Evolutionary conservation across 768 basidiomycete species (phyloP).

Genomic region (Psilocybe sp.): DNA sequence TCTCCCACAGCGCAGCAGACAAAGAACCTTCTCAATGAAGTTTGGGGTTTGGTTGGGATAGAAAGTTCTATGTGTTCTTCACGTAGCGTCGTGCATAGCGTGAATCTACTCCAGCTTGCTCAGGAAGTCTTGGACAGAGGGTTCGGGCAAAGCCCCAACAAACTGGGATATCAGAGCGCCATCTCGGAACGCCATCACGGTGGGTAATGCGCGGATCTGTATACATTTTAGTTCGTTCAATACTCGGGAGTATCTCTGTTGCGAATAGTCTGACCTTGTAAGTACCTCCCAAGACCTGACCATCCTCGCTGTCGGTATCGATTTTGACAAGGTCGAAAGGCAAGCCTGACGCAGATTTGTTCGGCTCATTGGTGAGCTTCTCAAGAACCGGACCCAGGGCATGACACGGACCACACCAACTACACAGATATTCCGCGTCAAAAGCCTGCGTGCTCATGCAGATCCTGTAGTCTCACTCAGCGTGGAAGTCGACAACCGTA

Average conservation of each 20-base stretch:
- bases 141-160: conserved; percentile 52
- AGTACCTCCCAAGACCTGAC: conserved; percentile 45
- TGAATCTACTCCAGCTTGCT: conserved; percentile 29
- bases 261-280: conserved; percentile 39
- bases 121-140: conserved; percentile 43
- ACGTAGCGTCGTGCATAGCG: no score
- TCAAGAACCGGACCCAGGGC: conserved; percentile 68
- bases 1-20: no score
- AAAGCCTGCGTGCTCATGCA: neutral
- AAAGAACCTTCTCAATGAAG: no score
- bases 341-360: conserved; percentile 49
- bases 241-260: neutral
- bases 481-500: conserved; percentile 78
- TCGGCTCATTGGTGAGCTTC: conserved; percentile 46
- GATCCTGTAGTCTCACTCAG: conserved; percentile 52
- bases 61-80: no score
- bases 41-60: no score
- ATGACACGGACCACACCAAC: conserved; percentile 82
- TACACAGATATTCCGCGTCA: conserved; percentile 23
- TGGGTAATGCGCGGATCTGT: conserved; percentile 75
- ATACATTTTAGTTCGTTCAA: neutral
- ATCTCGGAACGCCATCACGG: conserved; percentile 73
- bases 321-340: conserved; percentile 73
- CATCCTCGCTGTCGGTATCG: conserved; percentile 55
- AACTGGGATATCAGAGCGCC: conserved; percentile 61